Base-by-base conservation (phyloP, 139 green algal genomes). In the Micractinium conductrix region DNA sequence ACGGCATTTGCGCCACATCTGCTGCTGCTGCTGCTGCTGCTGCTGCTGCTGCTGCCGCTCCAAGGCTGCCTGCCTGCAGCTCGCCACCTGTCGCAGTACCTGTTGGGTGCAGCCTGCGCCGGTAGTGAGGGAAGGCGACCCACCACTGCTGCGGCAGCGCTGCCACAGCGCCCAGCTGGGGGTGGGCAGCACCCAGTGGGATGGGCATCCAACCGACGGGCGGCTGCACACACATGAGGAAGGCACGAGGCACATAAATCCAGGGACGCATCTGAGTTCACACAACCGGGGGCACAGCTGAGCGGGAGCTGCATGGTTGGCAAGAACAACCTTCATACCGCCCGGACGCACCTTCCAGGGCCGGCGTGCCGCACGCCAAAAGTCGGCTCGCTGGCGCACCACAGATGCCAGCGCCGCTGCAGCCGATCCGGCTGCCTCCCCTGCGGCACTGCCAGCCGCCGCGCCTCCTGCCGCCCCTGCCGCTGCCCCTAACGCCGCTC, bases 281-380 rank as follows among this genome's bases (percentile, higher is more conserved):
- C 24, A 62, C 8, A 19, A 62, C 10, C 2, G 53, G 19, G 26
- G 24, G 53, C 53, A 62, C 19, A 22, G 53, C 19, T 4, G 2
- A 22, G 5, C 26, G 53, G 53, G 26, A 62, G 10, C 58, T 24
- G 48, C 48, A 10, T 24, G 12, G 48, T 16, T 58, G 12, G 48
- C 48, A 24, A 16, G 48, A 58, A 58, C 48, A 58, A 16, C 48
- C 16, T 10, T 16, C 2, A 62, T 21, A 19, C 53, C 24, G 8
- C 53, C 53, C 10, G 8, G 26, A 62, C 69, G 3, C 43, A 78
- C 70, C 70, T 78, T 78, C 70, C 70, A 78, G 4, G 70, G 70
- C 42, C 21, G 35, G 42, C 70, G 42, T 43, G 58, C 58, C 12
- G 58, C 76, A 26, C 76, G 38, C 76, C 76, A 82, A 55, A 82